Conservation (phyloP, 2,329 filamentous ascomycete species). For the Annulohypoxylon truncatum region DNA sequence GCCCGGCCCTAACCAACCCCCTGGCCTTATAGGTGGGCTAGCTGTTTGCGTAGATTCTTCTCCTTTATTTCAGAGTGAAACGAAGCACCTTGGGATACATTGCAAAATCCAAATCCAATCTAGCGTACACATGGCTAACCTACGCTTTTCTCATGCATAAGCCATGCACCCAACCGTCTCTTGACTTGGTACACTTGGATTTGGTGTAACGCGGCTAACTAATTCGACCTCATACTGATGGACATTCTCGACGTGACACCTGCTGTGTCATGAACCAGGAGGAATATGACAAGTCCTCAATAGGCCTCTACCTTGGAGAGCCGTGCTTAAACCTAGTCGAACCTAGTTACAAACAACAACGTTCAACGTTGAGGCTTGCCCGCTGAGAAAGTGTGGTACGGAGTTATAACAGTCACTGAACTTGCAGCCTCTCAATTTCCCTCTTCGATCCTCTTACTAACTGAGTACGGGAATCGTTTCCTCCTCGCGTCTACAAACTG, state of each 20-base stretch:
- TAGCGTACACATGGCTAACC: slow-evolving; percentile 41
- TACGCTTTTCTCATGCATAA: slow-evolving; percentile 36
- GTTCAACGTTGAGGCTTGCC: slow-evolving; percentile 40
- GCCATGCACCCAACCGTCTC: slow-evolving; percentile 39
- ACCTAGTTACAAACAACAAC: slow-evolving; percentile 39
- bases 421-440: slow-evolving; percentile 48
- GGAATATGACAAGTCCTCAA: slow-evolving; percentile 36
- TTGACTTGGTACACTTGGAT: slow-evolving; percentile 34
- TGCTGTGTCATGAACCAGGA: slow-evolving; percentile 41
- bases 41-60: slow-evolving; percentile 34
- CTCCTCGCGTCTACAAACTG: slow-evolving; percentile 45
- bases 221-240: slow-evolving; percentile 36
- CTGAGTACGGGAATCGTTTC: slow-evolving; percentile 35
- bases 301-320: slow-evolving; percentile 36
- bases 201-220: slow-evolving; percentile 34
- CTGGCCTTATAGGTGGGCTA: slow-evolving; percentile 21
- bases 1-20: not conserved
- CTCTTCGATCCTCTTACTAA: slow-evolving; percentile 34
- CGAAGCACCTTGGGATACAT: slow-evolving; percentile 34
- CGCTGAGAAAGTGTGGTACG: slow-evolving; percentile 48
- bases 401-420: slow-evolving; percentile 51
- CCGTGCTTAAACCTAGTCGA: slow-evolving; percentile 7
- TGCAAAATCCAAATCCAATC: slow-evolving; percentile 36
- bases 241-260: slow-evolving; percentile 45
- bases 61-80: slow-evolving; percentile 37